These are phyloP conservation scores for Grosmannia huntii DNA, from an alignment of 2,329 filamentous ascomycete species.

Conservation along the genomic window DNA sequence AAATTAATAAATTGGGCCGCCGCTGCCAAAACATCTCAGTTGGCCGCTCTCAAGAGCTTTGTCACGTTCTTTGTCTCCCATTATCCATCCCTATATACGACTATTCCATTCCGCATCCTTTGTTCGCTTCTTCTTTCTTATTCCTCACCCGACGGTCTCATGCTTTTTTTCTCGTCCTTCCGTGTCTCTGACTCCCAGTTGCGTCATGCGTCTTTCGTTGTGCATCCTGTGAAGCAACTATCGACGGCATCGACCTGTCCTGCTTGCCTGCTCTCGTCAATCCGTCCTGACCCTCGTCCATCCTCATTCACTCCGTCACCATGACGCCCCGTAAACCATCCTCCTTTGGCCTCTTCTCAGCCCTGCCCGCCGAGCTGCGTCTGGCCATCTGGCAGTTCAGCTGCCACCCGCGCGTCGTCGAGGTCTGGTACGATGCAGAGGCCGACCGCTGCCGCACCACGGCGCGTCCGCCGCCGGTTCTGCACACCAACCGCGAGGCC, in stretches of 20 bases:
- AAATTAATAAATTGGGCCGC: neutral
- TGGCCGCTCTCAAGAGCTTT: neutral
- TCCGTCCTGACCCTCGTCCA: neutral
- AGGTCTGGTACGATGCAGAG: constrained; percentile 24
- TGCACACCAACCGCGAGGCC: constrained; percentile 29
- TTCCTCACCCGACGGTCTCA: neutral
- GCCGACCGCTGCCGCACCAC: constrained; percentile 24
- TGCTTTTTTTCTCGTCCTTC: neutral
- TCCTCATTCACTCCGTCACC: neutral
- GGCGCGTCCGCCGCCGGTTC: constrained; percentile 25
- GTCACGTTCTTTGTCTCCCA: neutral
- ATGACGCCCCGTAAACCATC: neutral
- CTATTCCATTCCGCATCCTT: neutral
- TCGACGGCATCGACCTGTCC: neutral
- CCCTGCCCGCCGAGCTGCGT: constrained; percentile 26
- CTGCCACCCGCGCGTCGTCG: constrained; percentile 24
- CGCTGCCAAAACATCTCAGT: too few species aligned
- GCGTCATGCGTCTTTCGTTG: neutral
- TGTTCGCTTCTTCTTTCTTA: neutral
- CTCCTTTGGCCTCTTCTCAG: constrained; percentile 20
- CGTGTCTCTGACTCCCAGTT: neutral
- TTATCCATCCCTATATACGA: neutral
- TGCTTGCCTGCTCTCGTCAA: neutral
- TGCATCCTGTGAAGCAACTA: neutral
- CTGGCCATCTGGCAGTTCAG: constrained; percentile 27